These are phyloP conservation scores for Oleoguttula mirabilis DNA, from an alignment of 495 filamentous ascomycete genomes.

Conservation along the genomic window DNA sequence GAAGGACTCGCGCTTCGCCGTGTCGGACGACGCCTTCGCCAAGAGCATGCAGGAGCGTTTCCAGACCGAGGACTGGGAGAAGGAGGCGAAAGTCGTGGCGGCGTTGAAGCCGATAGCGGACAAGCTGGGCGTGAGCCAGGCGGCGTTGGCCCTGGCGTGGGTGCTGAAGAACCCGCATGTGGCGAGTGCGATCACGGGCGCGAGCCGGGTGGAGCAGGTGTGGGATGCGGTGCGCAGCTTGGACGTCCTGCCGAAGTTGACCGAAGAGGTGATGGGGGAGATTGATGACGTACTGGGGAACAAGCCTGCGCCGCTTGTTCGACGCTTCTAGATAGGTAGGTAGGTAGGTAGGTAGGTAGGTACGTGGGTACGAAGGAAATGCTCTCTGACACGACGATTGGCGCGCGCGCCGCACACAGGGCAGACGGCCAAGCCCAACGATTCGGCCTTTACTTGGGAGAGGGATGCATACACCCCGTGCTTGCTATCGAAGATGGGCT, in stretches of 20 bases:
- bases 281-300: constrained; percentile 57
- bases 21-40: constrained; percentile 36
- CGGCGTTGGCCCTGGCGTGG: constrained; percentile 66
- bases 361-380: too few species aligned
- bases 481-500: too few species aligned
- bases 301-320: constrained; percentile 40
- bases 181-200: constrained; percentile 64
- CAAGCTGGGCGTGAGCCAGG: constrained; percentile 50
- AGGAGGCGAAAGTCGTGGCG: constrained; percentile 28
- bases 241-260: constrained; percentile 47
- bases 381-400: too few species aligned
- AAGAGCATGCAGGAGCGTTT: constrained; percentile 35
- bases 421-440: too few species aligned
- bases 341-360: too few species aligned
- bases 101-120: constrained; percentile 51
- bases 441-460: too few species aligned
- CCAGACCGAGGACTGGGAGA: constrained; percentile 34
- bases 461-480: too few species aligned
- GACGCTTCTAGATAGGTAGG: constrained; percentile 10
- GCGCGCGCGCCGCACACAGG: too few species aligned
- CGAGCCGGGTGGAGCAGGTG: constrained; percentile 59
- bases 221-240: constrained; percentile 57
- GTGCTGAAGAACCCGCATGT: constrained; percentile 65
- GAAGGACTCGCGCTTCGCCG: constrained; percentile 41
- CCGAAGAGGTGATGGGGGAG: constrained; percentile 53